Conservation (phyloP, 2,329 filamentous ascomycete genomes). For the Verticillium dahliae region DNA sequence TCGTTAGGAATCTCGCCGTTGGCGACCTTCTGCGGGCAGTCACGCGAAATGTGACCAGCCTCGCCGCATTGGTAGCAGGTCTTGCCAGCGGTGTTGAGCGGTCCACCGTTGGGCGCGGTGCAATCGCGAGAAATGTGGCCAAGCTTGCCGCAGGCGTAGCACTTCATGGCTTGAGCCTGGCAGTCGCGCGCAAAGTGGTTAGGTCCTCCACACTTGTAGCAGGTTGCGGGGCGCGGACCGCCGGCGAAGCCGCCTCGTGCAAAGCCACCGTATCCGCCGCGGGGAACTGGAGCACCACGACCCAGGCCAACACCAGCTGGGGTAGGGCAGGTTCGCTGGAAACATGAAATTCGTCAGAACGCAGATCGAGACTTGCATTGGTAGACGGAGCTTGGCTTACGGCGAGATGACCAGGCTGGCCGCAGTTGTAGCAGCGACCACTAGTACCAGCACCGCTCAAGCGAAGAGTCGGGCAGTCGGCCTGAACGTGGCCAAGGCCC, state of each 20-base stretch:
- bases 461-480: slow-evolving; percentile 94
- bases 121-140: slow-evolving; percentile 88
- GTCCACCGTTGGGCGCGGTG: slow-evolving; percentile 92
- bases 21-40: slow-evolving; percentile 71
- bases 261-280: slow-evolving; percentile 63
- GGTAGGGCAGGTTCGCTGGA: slow-evolving; percentile 74
- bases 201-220: slow-evolving; percentile 74
- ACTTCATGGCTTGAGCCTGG: slow-evolving; percentile 98
- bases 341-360: slow-evolving; percentile 3
- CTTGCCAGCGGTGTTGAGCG: slow-evolving; percentile 93
- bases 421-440: slow-evolving; percentile 95
- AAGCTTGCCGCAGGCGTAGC: slow-evolving; percentile 93
- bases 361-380: slow-evolving; percentile 11
- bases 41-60: slow-evolving; percentile 90
- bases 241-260: slow-evolving; percentile 71
- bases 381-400: slow-evolving; percentile 37
- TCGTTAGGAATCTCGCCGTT: slow-evolving; percentile 42
- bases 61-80: slow-evolving; percentile 98
- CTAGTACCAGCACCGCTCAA: slow-evolving; percentile 75
- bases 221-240: slow-evolving; percentile 62
- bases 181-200: slow-evolving; percentile 99
- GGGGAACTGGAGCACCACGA: slow-evolving; percentile 60
- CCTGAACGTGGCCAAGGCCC: slow-evolving; percentile 95
- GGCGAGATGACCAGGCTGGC: slow-evolving; percentile 85
- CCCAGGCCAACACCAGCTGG: slow-evolving; percentile 57